Conservation (phyloP, 768 basidiomycete species). For the Collybia sp. region DNA sequence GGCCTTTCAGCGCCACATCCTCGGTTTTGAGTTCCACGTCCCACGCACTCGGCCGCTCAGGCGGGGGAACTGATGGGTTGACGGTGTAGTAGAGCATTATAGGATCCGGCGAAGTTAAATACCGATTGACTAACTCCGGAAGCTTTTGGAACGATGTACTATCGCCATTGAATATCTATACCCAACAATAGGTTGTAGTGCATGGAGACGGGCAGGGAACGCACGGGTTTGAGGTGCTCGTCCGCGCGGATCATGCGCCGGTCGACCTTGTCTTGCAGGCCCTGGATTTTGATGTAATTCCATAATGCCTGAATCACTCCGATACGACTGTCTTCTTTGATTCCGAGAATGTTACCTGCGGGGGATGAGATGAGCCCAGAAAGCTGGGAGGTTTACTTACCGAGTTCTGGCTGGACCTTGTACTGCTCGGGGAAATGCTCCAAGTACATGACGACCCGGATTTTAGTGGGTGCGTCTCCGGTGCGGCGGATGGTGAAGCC, state of each 20-base stretch:
- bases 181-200: not conserved
- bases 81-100: conserved; percentile 74
- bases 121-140: conserved; percentile 82
- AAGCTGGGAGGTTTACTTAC: conserved; percentile 27
- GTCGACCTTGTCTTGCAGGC: conserved; percentile 80
- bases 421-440: conserved; percentile 87
- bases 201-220: conserved; percentile 6
- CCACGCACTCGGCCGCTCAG: conserved; percentile 74
- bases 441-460: conserved; percentile 80
- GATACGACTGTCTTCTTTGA: conserved; percentile 81
- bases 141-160: conserved; percentile 72
- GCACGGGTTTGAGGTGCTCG: conserved; percentile 59
- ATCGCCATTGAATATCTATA: conserved; percentile 74
- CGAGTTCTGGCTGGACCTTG: conserved; percentile 72
- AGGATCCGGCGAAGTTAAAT: conserved; percentile 73
- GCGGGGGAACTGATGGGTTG: conserved; percentile 55
- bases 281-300: conserved; percentile 87
- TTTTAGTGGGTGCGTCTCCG: conserved; percentile 73
- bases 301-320: conserved; percentile 82
- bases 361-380: conserved; percentile 1
- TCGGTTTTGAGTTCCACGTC: conserved; percentile 90
- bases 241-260: conserved; percentile 67
- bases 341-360: conserved; percentile 59
- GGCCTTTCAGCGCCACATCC: conserved; percentile 65
- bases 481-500: conserved; percentile 83